Base-by-base conservation (phyloP, 2,329 filamentous ascomycete species). In the Mollisia scopiformis region DNA sequence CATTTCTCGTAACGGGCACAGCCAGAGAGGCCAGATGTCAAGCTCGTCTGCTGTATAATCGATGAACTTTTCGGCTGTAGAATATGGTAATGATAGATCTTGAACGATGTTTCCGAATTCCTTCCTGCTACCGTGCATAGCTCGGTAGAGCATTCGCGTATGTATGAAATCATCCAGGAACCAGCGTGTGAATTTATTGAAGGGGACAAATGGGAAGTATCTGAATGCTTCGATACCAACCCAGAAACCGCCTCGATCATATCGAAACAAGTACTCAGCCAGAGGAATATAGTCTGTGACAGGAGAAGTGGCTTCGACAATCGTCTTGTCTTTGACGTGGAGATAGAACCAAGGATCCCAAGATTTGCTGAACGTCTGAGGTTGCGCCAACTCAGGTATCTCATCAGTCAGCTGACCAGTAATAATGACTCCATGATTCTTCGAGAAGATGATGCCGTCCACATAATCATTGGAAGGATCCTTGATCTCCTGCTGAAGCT, bases 231-330 rank as follows among this genome's bases (percentile, higher is more conserved):
- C 84, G 2, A 76, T 74, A 3, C 84, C 87, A 0, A 82, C 83
- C 87, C 87, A 89, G 73, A 89, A 90, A 0, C 82, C 85, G 11
- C 84, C 87, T 2, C 87, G 78, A 68, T 89, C 86, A 68, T 89
- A 86, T 6, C 84, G 79, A 68, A 87, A 87, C 6, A 87, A 75
- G 65, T 87, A 87, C 50, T 84, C 81, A 6, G 74, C 72, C 0
- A 82, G 67, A 0, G 82, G 81, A 1, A 83, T 76, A 1, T 71
- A 68, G 64, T 82, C 80, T 8, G 65, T 70, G 6, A 58, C 50
- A 43, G 72, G 65, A 2, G 49, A 41, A 3, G 30, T 56, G 5
- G 41, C 62, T 10, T 57, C 62, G 5, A 55, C 52, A 11, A 69
- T 66, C 6, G 66, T 64, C 25, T 47, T 47, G n/a, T 78, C 73